phyloP scores from a whole-genome alignment of 805 yeast genomes.

The Monosporozyma solicola region DNA sequence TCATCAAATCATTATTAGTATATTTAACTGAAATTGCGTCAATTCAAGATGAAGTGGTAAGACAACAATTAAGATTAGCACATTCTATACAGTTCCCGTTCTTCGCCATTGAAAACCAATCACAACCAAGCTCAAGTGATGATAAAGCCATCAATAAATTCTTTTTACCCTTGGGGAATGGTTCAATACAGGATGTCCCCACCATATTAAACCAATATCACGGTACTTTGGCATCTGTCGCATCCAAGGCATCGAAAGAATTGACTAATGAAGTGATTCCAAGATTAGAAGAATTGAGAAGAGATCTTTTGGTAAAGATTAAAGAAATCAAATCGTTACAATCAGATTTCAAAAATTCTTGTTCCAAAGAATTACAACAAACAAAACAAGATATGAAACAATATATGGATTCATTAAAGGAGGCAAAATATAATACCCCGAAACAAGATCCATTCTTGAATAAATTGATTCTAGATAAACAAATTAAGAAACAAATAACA shows the following conservation, averaged over 20 bases:
- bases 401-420: constrained; percentile 56
- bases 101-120: constrained; percentile 23
- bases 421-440: constrained; percentile 40
- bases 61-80: constrained; percentile 73
- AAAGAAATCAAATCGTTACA: constrained; percentile 77
- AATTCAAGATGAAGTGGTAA: constrained; percentile 79
- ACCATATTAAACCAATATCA: constrained; percentile 59
- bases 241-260: constrained; percentile 51
- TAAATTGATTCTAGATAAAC: constrained; percentile 62
- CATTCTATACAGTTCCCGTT: constrained; percentile 55
- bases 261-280: constrained; percentile 54
- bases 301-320: constrained; percentile 75
- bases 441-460: constrained; percentile 75
- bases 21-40: constrained; percentile 74
- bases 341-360: constrained; percentile 75
- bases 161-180: constrained; percentile 70
- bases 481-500: constrained; percentile 62
- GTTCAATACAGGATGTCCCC: constrained; percentile 79
- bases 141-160: constrained; percentile 30
- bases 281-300: constrained; percentile 55
- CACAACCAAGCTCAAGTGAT: constrained; percentile 22
- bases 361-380: constrained; percentile 56
- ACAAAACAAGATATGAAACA: constrained; percentile 49
- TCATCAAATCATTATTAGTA: constrained; percentile 62
- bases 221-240: constrained; percentile 47